Conservation (phyloP, 2,329 filamentous ascomycete genomes). For the Stemphylium vesicarium region DNA sequence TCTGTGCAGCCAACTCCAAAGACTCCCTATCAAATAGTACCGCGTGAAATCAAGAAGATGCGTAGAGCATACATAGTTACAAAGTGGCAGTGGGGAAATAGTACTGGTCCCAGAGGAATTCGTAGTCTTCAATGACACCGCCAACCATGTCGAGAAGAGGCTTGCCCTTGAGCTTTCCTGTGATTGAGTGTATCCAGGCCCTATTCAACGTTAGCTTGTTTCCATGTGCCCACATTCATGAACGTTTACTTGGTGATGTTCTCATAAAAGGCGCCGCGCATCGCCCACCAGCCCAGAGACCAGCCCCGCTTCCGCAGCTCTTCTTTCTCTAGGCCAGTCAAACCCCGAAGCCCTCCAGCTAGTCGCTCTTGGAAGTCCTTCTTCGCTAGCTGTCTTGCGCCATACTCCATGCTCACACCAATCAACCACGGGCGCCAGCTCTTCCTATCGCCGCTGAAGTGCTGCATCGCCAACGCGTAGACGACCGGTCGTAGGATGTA, state of each 20-base stretch:
- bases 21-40: constrained; percentile 1
- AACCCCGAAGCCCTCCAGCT: constrained; percentile 73
- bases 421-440: constrained; percentile 93
- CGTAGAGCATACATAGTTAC: constrained; percentile 31
- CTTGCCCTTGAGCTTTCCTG: constrained; percentile 72
- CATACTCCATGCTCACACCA: constrained; percentile 83
- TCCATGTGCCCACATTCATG: too few relatives aligned
- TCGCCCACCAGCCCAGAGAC: constrained; percentile 92
- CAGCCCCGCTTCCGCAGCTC: constrained; percentile 88
- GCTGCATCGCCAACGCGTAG: constrained; percentile 83
- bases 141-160: constrained; percentile 81
- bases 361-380: constrained; percentile 67
- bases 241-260: constrained; percentile 72
- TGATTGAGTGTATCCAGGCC: constrained; percentile 70
- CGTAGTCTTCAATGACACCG: constrained; percentile 91
- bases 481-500: constrained; percentile 89
- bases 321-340: constrained; percentile 86
- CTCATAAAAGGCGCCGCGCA: constrained; percentile 97
- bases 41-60: neutral
- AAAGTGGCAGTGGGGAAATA: constrained; percentile 78
- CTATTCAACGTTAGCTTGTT: constrained; percentile 45
- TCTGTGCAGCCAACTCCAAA: neutral
- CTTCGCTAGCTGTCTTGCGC: constrained; percentile 82
- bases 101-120: constrained; percentile 98
- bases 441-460: constrained; percentile 72